Base-by-base conservation (phyloP, 345 rosid species). In the Kernera saxatilis region DNA sequence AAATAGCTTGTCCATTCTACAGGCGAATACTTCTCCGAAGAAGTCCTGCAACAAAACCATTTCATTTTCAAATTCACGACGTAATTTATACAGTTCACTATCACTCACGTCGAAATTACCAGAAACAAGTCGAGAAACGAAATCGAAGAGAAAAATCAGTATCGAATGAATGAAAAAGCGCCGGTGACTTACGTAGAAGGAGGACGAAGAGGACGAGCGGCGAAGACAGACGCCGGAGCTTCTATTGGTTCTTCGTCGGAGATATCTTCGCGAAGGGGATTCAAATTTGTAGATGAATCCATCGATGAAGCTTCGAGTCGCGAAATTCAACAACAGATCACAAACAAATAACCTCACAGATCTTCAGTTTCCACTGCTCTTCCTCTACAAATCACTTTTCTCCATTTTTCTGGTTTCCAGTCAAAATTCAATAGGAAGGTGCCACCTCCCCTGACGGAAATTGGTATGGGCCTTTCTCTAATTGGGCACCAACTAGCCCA, bases 1-100 rank as follows among this genome's bases (percentile, higher is more conserved):
- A 94, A 94, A 69, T 81, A 91, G 26, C 52, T 73, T 13, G 22
- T 41, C 99, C 96, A 89, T 36, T 88, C 93, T 39, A 88, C 33
- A 35, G 99, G 90, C 51, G 90, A 69, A 77, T 83, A 85, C 58
- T 87, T 86, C 13, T 81, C 74, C 19, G 61, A 77, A 11, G 86
- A 86, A 55, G 66, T 78, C 82, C 98, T 91, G 72, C 56, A 72
- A 69, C 5, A 21, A 52, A 52, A 19, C 19, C 37, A 46, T 22
- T 14, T 15, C 25, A 7, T 37, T 25, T 37, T 17, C 21, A 12
- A 12, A 5, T 39, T 23, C 39, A 62, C 41, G 30, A 64, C 32
- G 35, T 14, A 21, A 40, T 46, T 3, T 21, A 19, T 1, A 19
- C 43, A 58, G 15, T 30, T 53, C 64, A 40, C 26, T 32, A n/a